These are phyloP conservation scores for Umbelopsis vinacea DNA, from an alignment of 192 early-diverging fungal species.

Conservation along the genomic window DNA sequence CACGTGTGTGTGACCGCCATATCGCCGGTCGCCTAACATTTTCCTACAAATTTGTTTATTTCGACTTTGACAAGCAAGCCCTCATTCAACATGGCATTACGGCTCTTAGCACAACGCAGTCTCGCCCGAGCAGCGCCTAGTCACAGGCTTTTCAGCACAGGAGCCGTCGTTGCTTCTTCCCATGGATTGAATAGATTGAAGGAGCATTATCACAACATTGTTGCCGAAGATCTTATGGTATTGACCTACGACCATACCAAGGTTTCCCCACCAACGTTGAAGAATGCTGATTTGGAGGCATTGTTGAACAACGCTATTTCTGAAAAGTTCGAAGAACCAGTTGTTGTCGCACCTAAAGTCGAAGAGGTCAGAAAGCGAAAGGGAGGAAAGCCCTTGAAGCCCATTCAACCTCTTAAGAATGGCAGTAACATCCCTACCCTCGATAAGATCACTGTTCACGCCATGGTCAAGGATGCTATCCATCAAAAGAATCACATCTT, in stretches of 20 bases:
- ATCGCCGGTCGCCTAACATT: not conserved
- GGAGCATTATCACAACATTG: slow-evolving; percentile 52
- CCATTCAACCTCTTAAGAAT: slow-evolving; percentile 61
- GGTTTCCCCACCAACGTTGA: slow-evolving; percentile 33
- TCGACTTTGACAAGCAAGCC: not conserved
- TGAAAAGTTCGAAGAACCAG: not conserved
- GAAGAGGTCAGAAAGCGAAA: slow-evolving; percentile 39
- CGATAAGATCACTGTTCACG: slow-evolving; percentile 78
- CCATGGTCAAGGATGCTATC: slow-evolving; percentile 86
- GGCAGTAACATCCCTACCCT: slow-evolving; percentile 70
- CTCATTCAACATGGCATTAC: not conserved
- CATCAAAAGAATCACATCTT: slow-evolving; percentile 89
- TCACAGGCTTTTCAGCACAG: slow-evolving; percentile 21
- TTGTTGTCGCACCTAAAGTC: not conserved
- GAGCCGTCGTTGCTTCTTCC: slow-evolving; percentile 20
- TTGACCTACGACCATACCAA: slow-evolving; percentile 54
- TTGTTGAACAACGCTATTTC: slow-evolving; percentile 32
- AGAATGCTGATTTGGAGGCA: slow-evolving; percentile 39
- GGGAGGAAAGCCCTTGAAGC: slow-evolving; percentile 54
- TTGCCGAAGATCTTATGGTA: slow-evolving; percentile 60
- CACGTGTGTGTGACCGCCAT: slow-evolving; percentile 3
- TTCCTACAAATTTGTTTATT: slow-evolving; percentile 9
- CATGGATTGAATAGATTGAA: slow-evolving; percentile 46
- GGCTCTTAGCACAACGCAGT: not conserved
- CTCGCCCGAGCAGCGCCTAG: not conserved